A percentile compares a stretch with the other conserved stretches of the same genome.
phyloP scores from a whole-genome alignment of 2,329 filamentous ascomycete genomes.

The Xylariaceae sp. region DNA sequence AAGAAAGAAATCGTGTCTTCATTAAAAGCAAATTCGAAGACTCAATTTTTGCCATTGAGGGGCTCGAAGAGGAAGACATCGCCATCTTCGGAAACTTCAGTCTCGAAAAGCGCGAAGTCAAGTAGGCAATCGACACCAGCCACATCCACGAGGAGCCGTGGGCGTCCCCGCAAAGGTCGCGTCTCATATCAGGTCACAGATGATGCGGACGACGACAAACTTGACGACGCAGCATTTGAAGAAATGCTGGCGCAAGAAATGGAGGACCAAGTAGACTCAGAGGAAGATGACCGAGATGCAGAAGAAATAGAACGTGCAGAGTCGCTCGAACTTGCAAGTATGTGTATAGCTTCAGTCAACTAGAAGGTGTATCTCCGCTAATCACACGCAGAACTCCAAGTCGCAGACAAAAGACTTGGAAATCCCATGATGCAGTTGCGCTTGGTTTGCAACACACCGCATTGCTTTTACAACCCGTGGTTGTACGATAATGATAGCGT shows the following conservation, averaged over 20 bases:
- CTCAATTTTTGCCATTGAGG: slow-evolving; percentile 17
- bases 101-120: slow-evolving; percentile 69
- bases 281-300: slow-evolving; percentile 38
- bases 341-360: slow-evolving; percentile 30
- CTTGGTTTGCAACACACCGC: slow-evolving; percentile 87
- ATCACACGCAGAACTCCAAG: slow-evolving; percentile 65
- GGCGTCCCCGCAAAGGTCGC: slow-evolving; percentile 48
- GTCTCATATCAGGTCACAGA: slow-evolving; percentile 55
- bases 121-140: slow-evolving; percentile 73
- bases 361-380: slow-evolving; percentile 21
- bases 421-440: slow-evolving; percentile 92
- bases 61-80: slow-evolving; percentile 37
- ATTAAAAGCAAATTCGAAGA: slow-evolving; percentile 20
- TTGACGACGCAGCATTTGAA: slow-evolving; percentile 85
- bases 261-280: slow-evolving; percentile 37
- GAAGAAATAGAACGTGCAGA: slow-evolving; percentile 65
- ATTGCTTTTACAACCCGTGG: slow-evolving; percentile 97
- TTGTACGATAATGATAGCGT: slow-evolving; percentile 54
- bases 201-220: slow-evolving; percentile 56
- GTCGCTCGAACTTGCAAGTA: slow-evolving; percentile 74
- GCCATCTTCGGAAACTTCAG: slow-evolving; percentile 31
- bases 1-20: slow-evolving; percentile 20
- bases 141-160: slow-evolving; percentile 43
- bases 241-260: slow-evolving; percentile 67
- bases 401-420: slow-evolving; percentile 86